Evolutionary conservation across 257 asterid genomes (phyloP).

Genomic region (Solanum peruvianum): DNA sequence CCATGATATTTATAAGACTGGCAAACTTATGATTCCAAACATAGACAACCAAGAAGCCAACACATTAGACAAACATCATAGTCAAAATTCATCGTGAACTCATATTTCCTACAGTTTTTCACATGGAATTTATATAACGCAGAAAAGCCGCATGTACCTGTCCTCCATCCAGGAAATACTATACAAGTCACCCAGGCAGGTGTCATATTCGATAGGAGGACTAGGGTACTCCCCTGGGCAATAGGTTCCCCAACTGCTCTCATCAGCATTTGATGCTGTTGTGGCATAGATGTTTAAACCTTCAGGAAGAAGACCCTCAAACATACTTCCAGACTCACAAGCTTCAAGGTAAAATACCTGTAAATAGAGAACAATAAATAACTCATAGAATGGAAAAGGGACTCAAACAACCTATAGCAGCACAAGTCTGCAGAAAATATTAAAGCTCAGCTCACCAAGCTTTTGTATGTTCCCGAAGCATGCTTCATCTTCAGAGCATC

Average conservation of each 20-base stretch:
- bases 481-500: conserved; percentile 56
- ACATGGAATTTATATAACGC: neutral
- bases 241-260: conserved; percentile 97
- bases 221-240: conserved; percentile 88
- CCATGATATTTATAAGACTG: neutral
- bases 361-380: neutral
- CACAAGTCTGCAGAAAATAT: neutral
- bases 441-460: conserved; percentile 55
- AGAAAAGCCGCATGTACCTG: conserved; percentile 30
- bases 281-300: conserved; percentile 86
- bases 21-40: neutral
- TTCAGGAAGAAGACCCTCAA: conserved; percentile 88
- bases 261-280: conserved; percentile 91
- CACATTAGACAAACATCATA: neutral
- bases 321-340: conserved; percentile 94
- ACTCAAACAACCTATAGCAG: neutral
- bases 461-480: conserved; percentile 78
- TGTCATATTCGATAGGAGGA: conserved; percentile 78
- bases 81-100: neutral
- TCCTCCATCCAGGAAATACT: conserved; percentile 99
- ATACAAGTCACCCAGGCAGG: conserved; percentile 95
- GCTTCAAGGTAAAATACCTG: conserved; percentile 96
- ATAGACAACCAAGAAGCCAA: neutral
- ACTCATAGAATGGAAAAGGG: neutral
- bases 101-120: neutral